phyloP scores from a whole-genome alignment of 176 grass and related monocot genomes.

The Tuctoria greenei region DNA sequence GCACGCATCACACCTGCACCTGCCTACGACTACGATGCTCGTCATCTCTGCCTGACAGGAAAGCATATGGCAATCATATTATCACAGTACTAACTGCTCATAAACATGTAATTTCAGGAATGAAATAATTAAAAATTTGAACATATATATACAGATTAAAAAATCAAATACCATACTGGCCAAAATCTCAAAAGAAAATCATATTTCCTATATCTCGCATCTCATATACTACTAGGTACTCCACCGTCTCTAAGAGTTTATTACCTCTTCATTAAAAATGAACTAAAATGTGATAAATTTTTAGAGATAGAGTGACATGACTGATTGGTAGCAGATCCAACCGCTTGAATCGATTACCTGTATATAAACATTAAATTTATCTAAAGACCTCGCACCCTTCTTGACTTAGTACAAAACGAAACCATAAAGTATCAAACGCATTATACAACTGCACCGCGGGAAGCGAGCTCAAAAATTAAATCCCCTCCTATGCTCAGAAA shows the following conservation, averaged over 20 bases:
- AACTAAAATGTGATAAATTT: no score
- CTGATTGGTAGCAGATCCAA: constrained; percentile 23
- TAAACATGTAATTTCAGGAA: background rate
- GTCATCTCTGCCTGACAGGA: background rate
- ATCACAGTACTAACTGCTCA: background rate
- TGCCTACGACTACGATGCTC: no score
- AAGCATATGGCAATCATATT: no score
- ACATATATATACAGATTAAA: background rate
- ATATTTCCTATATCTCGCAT: no score
- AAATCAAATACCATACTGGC: background rate
- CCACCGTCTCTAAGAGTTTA: no score
- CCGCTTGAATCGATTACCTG: constrained; percentile 45
- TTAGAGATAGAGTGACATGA: no score
- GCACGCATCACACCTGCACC: constrained; percentile 22
- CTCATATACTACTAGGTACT: no score
- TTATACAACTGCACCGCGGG: constrained; percentile 12
- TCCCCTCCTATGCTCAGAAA: no score
- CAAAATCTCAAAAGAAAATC: background rate
- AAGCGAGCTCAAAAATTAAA: constrained; percentile 15
- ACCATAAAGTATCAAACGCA: constrained; percentile 34
- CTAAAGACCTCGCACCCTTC: constrained; percentile 35
- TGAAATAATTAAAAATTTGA: background rate
- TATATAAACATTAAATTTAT: constrained; percentile 47
- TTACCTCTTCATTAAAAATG: no score
- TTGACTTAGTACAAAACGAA: constrained; percentile 42